Percentiles rank a stretch among this genome's conserved stretches.
Conservation (phyloP, 2,329 filamentous ascomycete genomes). For the Orbilia blumenaviensis region DNA sequence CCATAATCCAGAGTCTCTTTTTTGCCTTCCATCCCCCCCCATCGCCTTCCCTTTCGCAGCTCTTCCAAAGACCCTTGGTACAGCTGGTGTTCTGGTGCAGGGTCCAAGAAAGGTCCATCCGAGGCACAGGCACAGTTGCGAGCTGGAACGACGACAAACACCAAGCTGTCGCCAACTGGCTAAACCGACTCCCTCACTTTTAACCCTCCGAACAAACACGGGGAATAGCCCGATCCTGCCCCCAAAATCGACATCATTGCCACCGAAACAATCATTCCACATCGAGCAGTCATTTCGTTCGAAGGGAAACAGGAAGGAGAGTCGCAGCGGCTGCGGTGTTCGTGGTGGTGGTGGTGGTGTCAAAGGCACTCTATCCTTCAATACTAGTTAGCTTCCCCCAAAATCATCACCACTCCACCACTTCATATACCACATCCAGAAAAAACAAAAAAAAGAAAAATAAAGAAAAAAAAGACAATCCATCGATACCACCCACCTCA, state of each 20-base stretch:
- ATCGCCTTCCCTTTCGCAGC: not conserved
- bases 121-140: not conserved
- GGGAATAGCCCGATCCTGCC: slow-evolving; percentile 38
- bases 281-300: slow-evolving; percentile 1
- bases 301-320: slow-evolving; percentile 11
- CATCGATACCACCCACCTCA: not conserved
- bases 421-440: not conserved
- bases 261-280: slow-evolving; percentile 19
- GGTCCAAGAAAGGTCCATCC: not conserved
- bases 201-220: slow-evolving; percentile 39
- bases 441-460: not conserved
- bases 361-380: not conserved
- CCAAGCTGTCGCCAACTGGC: slow-evolving; percentile 15
- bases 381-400: too few species aligned
- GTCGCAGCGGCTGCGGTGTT: not conserved
- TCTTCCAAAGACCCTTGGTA: too few species aligned
- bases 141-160: not conserved
- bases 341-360: not conserved
- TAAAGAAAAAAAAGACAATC: not conserved
- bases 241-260: slow-evolving; percentile 37
- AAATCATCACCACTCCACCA: not conserved
- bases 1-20: not conserved
- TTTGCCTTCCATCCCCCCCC: not conserved
- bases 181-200: slow-evolving; percentile 7
- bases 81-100: not conserved